Percentiles rank a stretch among this genome's conserved stretches.
phyloP scores from a whole-genome alignment of 305 asterid genomes.

The Solanum hybrid region DNA sequence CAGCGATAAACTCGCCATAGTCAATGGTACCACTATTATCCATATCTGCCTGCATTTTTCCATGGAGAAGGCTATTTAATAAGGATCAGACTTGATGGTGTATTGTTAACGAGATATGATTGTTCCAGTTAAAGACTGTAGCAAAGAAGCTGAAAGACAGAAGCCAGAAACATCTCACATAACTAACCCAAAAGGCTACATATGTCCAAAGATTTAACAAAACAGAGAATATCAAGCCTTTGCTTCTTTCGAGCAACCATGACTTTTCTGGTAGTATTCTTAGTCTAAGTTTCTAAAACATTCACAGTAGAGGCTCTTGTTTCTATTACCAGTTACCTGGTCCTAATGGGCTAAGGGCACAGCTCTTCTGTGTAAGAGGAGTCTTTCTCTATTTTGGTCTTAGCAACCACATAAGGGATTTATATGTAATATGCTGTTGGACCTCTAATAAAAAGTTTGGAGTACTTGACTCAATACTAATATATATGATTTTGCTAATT shows the following conservation, averaged over 20 bases:
- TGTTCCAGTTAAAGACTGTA: neutral
- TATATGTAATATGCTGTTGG: neutral
- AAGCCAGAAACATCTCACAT: neutral
- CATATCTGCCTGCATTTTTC: constrained; percentile 61
- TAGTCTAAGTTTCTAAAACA: neutral
- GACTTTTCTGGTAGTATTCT: neutral
- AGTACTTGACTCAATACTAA: neutral
- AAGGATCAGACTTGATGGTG: neutral
- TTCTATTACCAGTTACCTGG: neutral
- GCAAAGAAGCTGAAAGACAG: neutral
- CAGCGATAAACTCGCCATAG: constrained; percentile 79
- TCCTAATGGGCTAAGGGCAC: neutral
- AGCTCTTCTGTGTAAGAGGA: neutral
- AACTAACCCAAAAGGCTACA: neutral
- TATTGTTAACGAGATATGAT: neutral
- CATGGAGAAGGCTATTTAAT: neutral
- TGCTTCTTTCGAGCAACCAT: neutral
- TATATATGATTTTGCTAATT: neutral
- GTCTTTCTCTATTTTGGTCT: neutral
- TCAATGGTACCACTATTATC: constrained; percentile 88
- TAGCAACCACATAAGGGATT: neutral
- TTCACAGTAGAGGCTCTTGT: neutral
- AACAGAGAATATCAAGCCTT: neutral
- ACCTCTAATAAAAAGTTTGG: neutral
- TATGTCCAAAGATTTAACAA: neutral